Base-by-base conservation (phyloP, 306 rosid species). In the Inga laurina region DNA sequence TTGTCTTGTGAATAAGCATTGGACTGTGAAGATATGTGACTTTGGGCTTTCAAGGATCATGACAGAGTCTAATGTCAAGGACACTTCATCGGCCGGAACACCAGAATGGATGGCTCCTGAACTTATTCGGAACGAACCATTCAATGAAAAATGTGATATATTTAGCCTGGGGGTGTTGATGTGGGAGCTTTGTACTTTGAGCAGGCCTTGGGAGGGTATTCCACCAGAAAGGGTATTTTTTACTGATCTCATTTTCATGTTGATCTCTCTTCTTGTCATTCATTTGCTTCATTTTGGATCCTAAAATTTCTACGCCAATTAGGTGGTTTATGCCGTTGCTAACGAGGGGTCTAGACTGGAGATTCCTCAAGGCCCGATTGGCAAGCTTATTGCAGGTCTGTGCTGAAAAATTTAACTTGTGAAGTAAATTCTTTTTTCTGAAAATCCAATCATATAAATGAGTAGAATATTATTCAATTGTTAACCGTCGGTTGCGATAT, bases 71-170 rank as follows among this genome's bases (percentile, higher is more conserved):
- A 89, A 94, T 74, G 88, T 89, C 83, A 90, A 77, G 76, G 97
- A 90, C 81, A 82, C 94, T 32, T 87, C 97, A 21, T 92, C 98
- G 74, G 98, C 98, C 3, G 99, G 99, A 90, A 96, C 99, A 56
- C 99, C 99, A 4, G 99, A 96, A 84, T 96, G 99, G 99, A 96
- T 96, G 99, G 99, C 99, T 62, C 99, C 99, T 57, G 98, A 96
- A 82, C 99, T 96, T 54, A 89, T 96, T 69, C 88, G 95, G 87
- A 96, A 89, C 27, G 98, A 94, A 83, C 98, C 98, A 75, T 92
- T 91, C 89, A 87, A 92, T 22, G 99, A 96, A 83, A 96, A 96
- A 85, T 94, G 99, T 56, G 99, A 96, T 84, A 92, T 96, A 52
- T 96, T 96, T 77, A 96, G 99, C 90, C 83, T 96, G 41, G 99